Percentiles rank a stretch among this genome's conserved stretches.
phyloP scores from a whole-genome alignment of 345 rosid species.

The Mangifera indica region DNA sequence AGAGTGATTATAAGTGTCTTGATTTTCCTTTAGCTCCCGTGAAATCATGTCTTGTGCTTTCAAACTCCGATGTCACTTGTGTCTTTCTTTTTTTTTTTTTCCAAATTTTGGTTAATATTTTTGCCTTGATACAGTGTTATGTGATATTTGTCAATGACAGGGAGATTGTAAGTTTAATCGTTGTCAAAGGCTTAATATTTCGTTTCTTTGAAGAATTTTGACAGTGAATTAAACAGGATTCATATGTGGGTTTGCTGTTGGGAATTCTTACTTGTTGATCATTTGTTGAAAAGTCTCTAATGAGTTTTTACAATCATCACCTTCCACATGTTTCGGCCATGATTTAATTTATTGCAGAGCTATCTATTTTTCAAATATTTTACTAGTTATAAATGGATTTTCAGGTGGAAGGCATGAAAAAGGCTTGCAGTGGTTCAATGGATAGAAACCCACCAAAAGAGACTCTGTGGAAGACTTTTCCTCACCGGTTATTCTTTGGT shows the following conservation, averaged over 20 bases:
- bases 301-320: background rate
- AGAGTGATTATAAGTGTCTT: background rate
- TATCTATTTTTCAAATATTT: background rate
- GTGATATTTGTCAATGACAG: background rate
- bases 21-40: background rate
- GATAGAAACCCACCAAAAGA: slow-evolving; percentile 75
- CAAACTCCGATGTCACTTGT: background rate
- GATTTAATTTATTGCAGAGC: slow-evolving; percentile 3
- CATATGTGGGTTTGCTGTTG: background rate
- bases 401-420: slow-evolving; percentile 74
- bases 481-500: slow-evolving; percentile 84
- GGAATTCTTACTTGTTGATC: background rate
- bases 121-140: background rate
- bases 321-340: background rate
- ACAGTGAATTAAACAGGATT: background rate
- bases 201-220: background rate
- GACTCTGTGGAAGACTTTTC: slow-evolving; percentile 62
- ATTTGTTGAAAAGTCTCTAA: too few relatives aligned
- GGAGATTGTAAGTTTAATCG: background rate
- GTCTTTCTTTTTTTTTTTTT: background rate
- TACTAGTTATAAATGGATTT: background rate
- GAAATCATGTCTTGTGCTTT: background rate
- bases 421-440: slow-evolving; percentile 62
- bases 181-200: background rate
- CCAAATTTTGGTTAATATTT: background rate